phyloP scores from a whole-genome alignment of 179 eudicot species.

The Silene coronaria region DNA sequence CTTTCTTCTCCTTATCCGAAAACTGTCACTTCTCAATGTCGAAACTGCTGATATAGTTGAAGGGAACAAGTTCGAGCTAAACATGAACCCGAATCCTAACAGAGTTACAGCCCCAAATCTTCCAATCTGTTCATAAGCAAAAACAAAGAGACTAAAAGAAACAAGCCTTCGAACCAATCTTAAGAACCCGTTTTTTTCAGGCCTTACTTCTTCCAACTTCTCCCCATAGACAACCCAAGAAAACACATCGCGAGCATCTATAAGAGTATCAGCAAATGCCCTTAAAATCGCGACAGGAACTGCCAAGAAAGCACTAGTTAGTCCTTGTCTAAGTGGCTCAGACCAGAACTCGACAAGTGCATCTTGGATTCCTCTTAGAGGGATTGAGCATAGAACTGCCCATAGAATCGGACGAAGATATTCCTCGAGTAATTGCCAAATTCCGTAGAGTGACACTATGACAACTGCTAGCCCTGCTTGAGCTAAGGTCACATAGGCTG shows the following conservation, averaged over 20 bases:
- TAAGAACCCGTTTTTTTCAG: conserved; percentile 28
- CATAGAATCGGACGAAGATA: conserved; percentile 30
- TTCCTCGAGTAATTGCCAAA: conserved; percentile 21
- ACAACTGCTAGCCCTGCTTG: conserved; percentile 22
- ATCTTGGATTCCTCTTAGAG: conserved; percentile 33
- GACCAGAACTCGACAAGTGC: conserved; percentile 36
- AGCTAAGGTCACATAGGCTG: conserved; percentile 27
- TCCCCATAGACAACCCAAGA: conserved; percentile 22
- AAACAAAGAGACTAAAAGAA: conserved; percentile 31
- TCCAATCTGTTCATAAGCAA: conserved; percentile 31
- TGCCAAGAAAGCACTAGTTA: conserved; percentile 24
- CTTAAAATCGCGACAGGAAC: conserved; percentile 30
- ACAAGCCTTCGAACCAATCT: conserved; percentile 31
- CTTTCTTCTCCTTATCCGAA: conserved; percentile 15
- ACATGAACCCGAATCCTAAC: conserved; percentile 30
- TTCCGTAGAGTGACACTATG: conserved; percentile 14
- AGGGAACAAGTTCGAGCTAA: conserved; percentile 23
- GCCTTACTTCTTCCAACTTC: conserved; percentile 14
- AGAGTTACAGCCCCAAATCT: conserved; percentile 23
- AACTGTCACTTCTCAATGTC: conserved; percentile 30
- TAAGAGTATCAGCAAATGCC: conserved; percentile 23
- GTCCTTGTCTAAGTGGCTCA: conserved; percentile 28
- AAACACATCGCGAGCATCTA: conserved; percentile 25
- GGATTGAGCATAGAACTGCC: conserved; percentile 32
- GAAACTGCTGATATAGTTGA: conserved; percentile 27